Base-by-base conservation (phyloP, 2,329 filamentous ascomycete species). In the Cladophialophora psammophila region DNA sequence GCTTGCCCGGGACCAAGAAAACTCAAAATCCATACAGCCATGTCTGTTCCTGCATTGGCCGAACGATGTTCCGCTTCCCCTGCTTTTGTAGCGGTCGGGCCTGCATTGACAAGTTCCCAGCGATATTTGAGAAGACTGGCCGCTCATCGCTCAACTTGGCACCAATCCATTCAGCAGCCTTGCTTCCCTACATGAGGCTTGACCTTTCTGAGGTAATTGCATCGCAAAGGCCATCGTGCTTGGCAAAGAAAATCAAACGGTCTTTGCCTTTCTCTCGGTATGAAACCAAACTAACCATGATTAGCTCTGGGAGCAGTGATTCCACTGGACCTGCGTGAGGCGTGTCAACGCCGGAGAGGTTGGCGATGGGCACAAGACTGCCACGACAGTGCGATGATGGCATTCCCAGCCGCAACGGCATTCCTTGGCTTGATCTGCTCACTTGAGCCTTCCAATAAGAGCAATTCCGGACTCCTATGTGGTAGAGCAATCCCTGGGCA, bases 1-100 rank as follows among this genome's bases (percentile, higher is more conserved):
- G 10, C 63, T 59, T 63, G 58, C 56, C 45, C 18, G 32, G 50
- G 50, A 6, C 50, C 26, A n/a, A 20, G 10, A 12, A 48, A 48
- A 48, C n/a, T 48, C 15, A 48, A 48, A 48, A n/a, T 18, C 36
- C 4, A 13, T n/a, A 48, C 42, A 18, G n/a, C 42, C 15, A 48
- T 9, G n/a, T 48, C 10, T 12, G n/a, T 48, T 48, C 42, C 42
- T 48, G 42, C 42, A 48, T 48, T 20, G n/a, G 18, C 18, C 18
- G 15, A 48, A 48, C n/a, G 42, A 15, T 42, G 40, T 15, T 45
- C 15, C 18, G 18, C 40, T 45, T 18, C 40, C n/a, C 4, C 40
- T 45, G 4, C n/a, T 45, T 10, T 5, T 8, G n/a, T 45, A 9
- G 10, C 9, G 18, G 40, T 45, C 40, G 15, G 40, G n/a, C 9